Conservation (phyloP, 2,329 filamentous ascomycete species). For the Neodidymelliopsis sp. region DNA sequence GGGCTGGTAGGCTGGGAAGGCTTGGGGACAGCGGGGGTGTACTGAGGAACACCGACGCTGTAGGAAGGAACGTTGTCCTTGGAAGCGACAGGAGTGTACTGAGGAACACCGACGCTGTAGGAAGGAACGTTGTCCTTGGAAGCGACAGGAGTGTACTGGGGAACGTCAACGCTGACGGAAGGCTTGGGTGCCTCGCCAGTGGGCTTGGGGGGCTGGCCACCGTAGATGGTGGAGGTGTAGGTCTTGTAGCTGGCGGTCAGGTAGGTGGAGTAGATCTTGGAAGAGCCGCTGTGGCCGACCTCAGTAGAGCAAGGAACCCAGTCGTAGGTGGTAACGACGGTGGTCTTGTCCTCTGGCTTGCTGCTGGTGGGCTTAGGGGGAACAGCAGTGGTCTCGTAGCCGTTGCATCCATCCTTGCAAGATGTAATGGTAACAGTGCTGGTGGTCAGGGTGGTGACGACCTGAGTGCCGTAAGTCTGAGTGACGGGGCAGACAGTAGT, state of each 20-base stretch:
- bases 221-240: slow-evolving; percentile 39
- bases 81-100: slow-evolving; percentile 15
- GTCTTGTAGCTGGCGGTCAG: slow-evolving; percentile 46
- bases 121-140: slow-evolving; percentile 5
- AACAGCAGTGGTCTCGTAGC: slow-evolving; percentile 13
- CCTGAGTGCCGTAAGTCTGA: slow-evolving; percentile 23
- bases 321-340: slow-evolving; percentile 43
- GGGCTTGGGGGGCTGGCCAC: slow-evolving; percentile 24
- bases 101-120: not conserved
- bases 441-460: slow-evolving; percentile 41
- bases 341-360: slow-evolving; percentile 27
- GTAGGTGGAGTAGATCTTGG: slow-evolving; percentile 50
- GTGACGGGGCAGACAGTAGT: slow-evolving; percentile 32
- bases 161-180: slow-evolving; percentile 10
- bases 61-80: not conserved
- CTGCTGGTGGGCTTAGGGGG: slow-evolving; percentile 14
- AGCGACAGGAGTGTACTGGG: slow-evolving; percentile 6
- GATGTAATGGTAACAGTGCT: slow-evolving; percentile 49
- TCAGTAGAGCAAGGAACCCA: slow-evolving; percentile 50
- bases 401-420: slow-evolving; percentile 48
- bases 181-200: slow-evolving; percentile 20
- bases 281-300: slow-evolving; percentile 40
- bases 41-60: slow-evolving; percentile 10
- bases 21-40: slow-evolving; percentile 6
- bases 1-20: slow-evolving; percentile 35